Evolutionary conservation across 192 early-diverging fungal genomes (phyloP).

Genomic region (Kappamyces sp.): DNA sequence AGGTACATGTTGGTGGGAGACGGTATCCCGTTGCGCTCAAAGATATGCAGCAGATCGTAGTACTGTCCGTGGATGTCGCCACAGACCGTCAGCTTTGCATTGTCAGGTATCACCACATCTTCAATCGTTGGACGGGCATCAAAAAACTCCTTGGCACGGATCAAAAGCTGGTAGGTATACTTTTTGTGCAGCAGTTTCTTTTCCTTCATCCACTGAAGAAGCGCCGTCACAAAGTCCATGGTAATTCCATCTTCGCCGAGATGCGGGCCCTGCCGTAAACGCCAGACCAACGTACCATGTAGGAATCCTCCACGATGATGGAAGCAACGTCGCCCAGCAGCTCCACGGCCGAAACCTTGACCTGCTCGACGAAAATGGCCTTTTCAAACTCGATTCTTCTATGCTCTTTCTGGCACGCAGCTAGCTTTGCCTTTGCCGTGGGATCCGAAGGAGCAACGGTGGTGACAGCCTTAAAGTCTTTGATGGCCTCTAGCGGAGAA

Average conservation of each 20-base stretch:
- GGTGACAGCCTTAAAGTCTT: constrained; percentile 55
- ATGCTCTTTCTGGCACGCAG: constrained; percentile 87
- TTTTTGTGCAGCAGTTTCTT: constrained; percentile 90
- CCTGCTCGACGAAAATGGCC: constrained; percentile 72
- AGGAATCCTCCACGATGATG: constrained; percentile 49
- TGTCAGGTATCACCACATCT: constrained; percentile 73
- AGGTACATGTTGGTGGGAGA: constrained; percentile 71
- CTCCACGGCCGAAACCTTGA: constrained; percentile 43
- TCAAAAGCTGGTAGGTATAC: constrained; percentile 80
- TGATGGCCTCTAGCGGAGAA: constrained; percentile 36
- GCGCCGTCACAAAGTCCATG: constrained; percentile 67
- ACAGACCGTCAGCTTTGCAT: constrained; percentile 79
- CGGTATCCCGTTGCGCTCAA: constrained; percentile 87
- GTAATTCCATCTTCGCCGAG: constrained; percentile 63
- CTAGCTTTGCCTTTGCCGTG: constrained; percentile 70
- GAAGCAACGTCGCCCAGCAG: constrained; percentile 57
- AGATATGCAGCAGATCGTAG: constrained; percentile 95
- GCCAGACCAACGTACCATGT: too few species aligned
- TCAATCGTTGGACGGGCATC: constrained; percentile 72
- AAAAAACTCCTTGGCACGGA: constrained; percentile 69
- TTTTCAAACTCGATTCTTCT: constrained; percentile 83
- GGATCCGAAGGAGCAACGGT: constrained; percentile 73
- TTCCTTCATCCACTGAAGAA: constrained; percentile 73
- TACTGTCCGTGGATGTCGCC: constrained; percentile 99
- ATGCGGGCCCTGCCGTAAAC: constrained; percentile 83